phyloP scores from a whole-genome alignment of 2,329 filamentous ascomycete species.

The Pseudogymnoascus sp. region DNA sequence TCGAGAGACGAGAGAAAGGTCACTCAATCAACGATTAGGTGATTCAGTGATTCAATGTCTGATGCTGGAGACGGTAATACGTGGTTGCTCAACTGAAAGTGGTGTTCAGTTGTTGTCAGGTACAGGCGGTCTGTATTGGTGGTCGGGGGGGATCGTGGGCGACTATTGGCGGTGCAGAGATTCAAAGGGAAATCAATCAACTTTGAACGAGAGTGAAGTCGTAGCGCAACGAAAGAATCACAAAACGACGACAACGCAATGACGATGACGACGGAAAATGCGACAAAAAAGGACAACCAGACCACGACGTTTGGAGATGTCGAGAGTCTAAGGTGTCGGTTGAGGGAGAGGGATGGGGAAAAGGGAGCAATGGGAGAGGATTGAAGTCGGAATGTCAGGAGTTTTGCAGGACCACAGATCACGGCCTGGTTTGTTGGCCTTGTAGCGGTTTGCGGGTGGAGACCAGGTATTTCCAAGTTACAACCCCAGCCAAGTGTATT shows the following conservation, averaged over 20 bases:
- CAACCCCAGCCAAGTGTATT: background rate
- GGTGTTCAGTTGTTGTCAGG: background rate
- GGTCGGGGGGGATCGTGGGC: background rate
- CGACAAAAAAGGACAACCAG: constrained; percentile 17
- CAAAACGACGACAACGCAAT: constrained; percentile 14
- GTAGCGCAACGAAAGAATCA: background rate
- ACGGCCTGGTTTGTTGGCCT: background rate
- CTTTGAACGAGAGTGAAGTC: constrained; percentile 4
- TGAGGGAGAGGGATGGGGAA: constrained; percentile 8
- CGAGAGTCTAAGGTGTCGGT: background rate
- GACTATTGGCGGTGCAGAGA: background rate
- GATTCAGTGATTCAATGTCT: background rate
- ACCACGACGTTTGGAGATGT: constrained; percentile 10
- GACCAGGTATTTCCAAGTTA: constrained; percentile 1
- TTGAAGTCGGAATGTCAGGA: constrained; percentile 11
- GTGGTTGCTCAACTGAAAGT: background rate
- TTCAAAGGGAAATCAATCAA: background rate
- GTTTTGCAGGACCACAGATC: background rate
- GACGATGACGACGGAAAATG: constrained; percentile 15
- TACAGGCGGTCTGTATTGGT: background rate
- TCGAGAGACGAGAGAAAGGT: background rate
- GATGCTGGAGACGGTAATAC: background rate
- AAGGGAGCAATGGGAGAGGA: constrained; percentile 3
- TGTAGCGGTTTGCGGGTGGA: background rate
- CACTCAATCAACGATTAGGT: constrained; percentile 2